phyloP scores from a whole-genome alignment of 2,329 filamentous ascomycete genomes.

The Ceratocystis diversiconidia region DNA sequence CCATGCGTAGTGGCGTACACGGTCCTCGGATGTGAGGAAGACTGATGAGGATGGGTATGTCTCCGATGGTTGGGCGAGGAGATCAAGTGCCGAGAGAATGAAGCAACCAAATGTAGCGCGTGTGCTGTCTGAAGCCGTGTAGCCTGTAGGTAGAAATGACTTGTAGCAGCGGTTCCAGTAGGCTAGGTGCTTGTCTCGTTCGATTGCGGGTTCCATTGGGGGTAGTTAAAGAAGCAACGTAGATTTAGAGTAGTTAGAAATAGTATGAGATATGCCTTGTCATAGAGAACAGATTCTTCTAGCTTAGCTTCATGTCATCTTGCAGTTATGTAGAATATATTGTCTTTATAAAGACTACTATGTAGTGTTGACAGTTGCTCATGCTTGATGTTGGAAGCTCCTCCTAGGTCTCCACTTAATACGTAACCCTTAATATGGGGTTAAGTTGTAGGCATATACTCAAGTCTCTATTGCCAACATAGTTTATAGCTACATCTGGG shows the following conservation, averaged over 20 bases:
- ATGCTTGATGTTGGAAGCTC: background rate
- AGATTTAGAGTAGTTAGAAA: background rate
- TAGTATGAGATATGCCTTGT: background rate
- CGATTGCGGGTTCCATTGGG: constrained; percentile 25
- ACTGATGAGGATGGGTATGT: constrained; percentile 28
- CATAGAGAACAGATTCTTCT: background rate
- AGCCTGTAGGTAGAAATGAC: constrained; percentile 63
- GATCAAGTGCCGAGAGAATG: constrained; percentile 69
- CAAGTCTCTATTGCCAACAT: background rate
- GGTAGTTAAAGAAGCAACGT: background rate
- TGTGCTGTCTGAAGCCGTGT: constrained; percentile 79
- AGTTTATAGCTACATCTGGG: background rate
- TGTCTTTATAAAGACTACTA: background rate
- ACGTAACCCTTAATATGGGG: background rate
- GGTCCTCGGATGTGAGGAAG: constrained; percentile 34
- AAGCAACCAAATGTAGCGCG: constrained; percentile 85
- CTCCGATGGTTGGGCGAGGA: constrained; percentile 50
- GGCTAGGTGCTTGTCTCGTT: constrained; percentile 59
- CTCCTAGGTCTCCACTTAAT: background rate
- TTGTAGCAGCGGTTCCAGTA: constrained; percentile 89
- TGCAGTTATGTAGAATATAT: background rate
- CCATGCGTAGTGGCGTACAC: constrained; percentile 48
- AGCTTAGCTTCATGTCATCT: background rate
- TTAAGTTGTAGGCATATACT: background rate
- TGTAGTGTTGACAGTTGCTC: background rate